Base-by-base conservation (phyloP, 2,329 filamentous ascomycete species). In the Aspergillaceae sp. region DNA sequence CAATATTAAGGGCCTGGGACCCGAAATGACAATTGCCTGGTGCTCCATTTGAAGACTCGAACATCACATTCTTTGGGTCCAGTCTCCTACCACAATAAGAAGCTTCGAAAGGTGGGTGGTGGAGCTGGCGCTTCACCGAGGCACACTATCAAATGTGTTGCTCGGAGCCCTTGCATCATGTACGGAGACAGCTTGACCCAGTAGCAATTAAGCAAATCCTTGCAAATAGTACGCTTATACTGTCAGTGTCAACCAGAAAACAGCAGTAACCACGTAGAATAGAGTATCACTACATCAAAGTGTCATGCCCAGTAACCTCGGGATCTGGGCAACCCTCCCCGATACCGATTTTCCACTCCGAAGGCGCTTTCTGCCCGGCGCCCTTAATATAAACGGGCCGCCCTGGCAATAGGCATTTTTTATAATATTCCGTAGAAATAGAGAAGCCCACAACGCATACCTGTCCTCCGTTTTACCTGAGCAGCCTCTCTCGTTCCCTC, bases 341-440 rank as follows among this genome's bases (percentile, higher is more conserved):
- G 51, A 47, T 40, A 36, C 51, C 46, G 42, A 51, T 40, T 40
- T 42, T 47, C 46, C 43, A 46, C 49, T 33, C 51, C 51, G 46
- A 48, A 19, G 40, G 49, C 43, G 29, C 26, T 19, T 26, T 36
- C 26, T 11, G 36, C 36, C 11, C 10, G 19, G 11, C 36, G 19
- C 11, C 36, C 26, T 26, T 38, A 38, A 38, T 28, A 38, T 19
- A 38, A 7, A 8, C 36, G 36, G 11, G 11, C n/a, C n/a, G 11
- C n/a, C n/a, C 26, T 11, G 34, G 34, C n/a, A 36, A 11, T n/a
- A 36, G 26, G 34, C 34, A 36, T 36, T 6, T 36, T 5, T 9
- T 11, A 26, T 26, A 38, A 27, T 11, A 32, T 27, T 38, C 36
- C 11, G 36, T 11, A 38, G 26, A 8, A 38, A 38, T 5, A 32